Conservation (phyloP, 768 basidiomycete genomes). For the Pleurotus tuber-regium region DNA sequence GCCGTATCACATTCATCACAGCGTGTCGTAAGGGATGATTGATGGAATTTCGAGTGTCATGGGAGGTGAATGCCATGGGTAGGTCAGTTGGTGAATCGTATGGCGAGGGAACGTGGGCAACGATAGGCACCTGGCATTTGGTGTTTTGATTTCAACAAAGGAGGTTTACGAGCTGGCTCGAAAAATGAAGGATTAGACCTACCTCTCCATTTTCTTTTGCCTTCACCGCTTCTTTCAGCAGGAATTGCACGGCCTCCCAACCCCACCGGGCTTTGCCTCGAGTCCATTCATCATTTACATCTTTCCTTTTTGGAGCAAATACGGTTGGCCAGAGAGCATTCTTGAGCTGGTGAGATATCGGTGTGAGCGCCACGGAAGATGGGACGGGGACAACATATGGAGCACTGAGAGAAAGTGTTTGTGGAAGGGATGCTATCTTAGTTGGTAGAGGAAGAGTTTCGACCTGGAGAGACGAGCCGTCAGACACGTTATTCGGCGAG, state of each 20-base stretch:
- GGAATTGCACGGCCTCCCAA: slow-evolving; percentile 55
- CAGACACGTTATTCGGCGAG: slow-evolving; percentile 30
- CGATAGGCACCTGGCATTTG: slow-evolving; percentile 63
- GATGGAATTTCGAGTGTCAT: slow-evolving; percentile 69
- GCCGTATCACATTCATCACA: slow-evolving; percentile 70
- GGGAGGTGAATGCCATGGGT: slow-evolving; percentile 44
- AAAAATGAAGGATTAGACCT: slow-evolving; percentile 17
- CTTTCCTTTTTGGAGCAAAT: slow-evolving; percentile 67
- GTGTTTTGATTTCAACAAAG: not conserved
- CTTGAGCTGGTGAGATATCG: slow-evolving; percentile 62
- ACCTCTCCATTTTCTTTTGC: slow-evolving; percentile 61
- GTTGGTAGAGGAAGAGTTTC: not conserved
- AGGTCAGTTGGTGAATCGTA: slow-evolving; percentile 29
- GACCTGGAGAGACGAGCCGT: not conserved
- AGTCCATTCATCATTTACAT: slow-evolving; percentile 67
- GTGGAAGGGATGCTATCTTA: slow-evolving; percentile 35
- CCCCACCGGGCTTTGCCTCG: slow-evolving; percentile 72
- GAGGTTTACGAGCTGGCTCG: too few species aligned
- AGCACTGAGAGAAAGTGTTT: slow-evolving; percentile 37
- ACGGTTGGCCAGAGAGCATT: slow-evolving; percentile 83
- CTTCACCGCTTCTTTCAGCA: slow-evolving; percentile 47
- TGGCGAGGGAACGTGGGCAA: slow-evolving; percentile 63
- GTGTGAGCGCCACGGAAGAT: slow-evolving; percentile 61
- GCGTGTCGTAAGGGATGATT: slow-evolving; percentile 85
- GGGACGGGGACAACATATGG: slow-evolving; percentile 69